Evolutionary conservation across 148 eudicot species (phyloP).

Genomic region (Selenicereus undatus): DNA sequence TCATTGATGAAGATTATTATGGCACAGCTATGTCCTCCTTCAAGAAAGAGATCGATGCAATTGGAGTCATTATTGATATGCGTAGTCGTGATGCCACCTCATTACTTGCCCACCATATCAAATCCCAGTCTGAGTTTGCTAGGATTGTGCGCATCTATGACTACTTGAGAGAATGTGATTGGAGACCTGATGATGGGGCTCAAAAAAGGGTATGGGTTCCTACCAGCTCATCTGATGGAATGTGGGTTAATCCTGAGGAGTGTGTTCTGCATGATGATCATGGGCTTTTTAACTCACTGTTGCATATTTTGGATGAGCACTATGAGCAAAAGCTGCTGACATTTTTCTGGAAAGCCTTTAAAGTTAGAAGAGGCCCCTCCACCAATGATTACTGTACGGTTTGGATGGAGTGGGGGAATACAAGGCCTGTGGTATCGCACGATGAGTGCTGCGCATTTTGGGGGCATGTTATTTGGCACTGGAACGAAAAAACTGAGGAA

Average conservation of each 20-base stretch:
- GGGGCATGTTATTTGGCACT: constrained; percentile 32
- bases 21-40: constrained; percentile 37
- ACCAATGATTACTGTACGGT: constrained; percentile 48
- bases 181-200: constrained; percentile 32
- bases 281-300: constrained; percentile 34
- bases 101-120: constrained; percentile 42
- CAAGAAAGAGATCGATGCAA: constrained; percentile 35
- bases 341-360: constrained; percentile 41
- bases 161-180: constrained; percentile 30
- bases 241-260: constrained; percentile 43
- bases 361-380: constrained; percentile 45
- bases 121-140: constrained; percentile 26
- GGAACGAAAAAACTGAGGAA: constrained; percentile 26
- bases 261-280: constrained; percentile 54
- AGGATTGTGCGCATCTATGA: constrained; percentile 41
- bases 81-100: constrained; percentile 22
- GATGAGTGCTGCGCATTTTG: constrained; percentile 53
- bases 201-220: constrained; percentile 46
- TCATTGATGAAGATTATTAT: constrained; percentile 55
- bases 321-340: constrained; percentile 32
- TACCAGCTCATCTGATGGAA: constrained; percentile 32
- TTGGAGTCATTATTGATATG: constrained; percentile 42
- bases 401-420: constrained; percentile 64
- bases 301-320: constrained; percentile 37
- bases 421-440: constrained; percentile 25